Conservation (phyloP, 2,329 filamentous ascomycete species). For the Magnaporthiopsis rhizophila region DNA sequence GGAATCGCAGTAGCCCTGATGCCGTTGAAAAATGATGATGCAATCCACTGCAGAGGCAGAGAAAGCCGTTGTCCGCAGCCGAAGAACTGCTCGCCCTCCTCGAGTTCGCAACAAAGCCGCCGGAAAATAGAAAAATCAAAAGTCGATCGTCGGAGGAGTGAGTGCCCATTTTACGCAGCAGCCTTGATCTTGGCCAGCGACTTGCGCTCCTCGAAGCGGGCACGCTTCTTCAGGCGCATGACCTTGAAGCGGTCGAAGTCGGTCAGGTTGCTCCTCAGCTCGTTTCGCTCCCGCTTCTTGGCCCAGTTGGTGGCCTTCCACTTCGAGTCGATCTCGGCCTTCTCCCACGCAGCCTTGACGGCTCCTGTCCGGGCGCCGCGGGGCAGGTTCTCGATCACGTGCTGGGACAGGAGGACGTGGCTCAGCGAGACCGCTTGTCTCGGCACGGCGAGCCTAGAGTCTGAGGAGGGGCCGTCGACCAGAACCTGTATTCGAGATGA, state of each 20-base stretch:
- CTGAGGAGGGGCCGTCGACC: conserved; percentile 85
- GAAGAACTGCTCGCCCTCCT: background rate
- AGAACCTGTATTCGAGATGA: conserved; percentile 58
- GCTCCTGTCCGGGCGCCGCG: conserved; percentile 74
- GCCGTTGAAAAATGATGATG: conserved; percentile 7
- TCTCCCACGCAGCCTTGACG: conserved; percentile 86
- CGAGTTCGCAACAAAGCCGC: background rate
- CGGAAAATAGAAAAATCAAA: background rate
- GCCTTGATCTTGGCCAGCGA: conserved; percentile 88
- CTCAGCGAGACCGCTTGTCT: conserved; percentile 80
- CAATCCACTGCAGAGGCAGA: conserved; percentile 4
- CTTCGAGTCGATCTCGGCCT: conserved; percentile 84
- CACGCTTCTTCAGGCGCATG: conserved; percentile 98
- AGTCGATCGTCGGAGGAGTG: background rate
- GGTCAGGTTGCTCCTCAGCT: conserved; percentile 83
- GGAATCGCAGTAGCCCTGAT: conserved; percentile 8
- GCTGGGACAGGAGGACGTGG: conserved; percentile 79
- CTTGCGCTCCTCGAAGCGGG: conserved; percentile 97
- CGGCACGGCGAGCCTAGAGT: conserved; percentile 70
- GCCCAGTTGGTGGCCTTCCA: conserved; percentile 89
- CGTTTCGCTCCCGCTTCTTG: conserved; percentile 81
- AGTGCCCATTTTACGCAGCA: conserved; percentile 52
- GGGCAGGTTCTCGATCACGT: conserved; percentile 79
- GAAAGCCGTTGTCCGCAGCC: conserved; percentile 8
- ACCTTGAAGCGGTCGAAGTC: conserved; percentile 99